Evolutionary conservation across 1,284 basidiomycete species (phyloP).

Genomic region (Ganoderma sp.): DNA sequence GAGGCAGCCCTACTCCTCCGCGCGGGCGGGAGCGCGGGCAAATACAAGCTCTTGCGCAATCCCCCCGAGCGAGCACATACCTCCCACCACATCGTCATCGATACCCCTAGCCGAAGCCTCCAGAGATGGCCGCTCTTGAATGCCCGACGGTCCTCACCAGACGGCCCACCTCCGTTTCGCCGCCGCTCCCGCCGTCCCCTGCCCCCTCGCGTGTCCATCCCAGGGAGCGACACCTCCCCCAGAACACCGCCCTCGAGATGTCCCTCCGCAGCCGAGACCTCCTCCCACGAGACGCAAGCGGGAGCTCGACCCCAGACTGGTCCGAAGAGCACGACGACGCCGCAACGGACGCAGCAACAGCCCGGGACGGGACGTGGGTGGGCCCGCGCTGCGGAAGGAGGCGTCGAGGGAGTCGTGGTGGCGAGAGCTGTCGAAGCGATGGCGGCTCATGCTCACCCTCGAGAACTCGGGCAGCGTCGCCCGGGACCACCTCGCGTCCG

Average conservation of each 20-base stretch:
- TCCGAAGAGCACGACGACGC: neutral
- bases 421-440: slow-evolving; percentile 30
- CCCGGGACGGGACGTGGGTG: neutral
- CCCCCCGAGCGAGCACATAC: neutral
- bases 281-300: neutral
- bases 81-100: neutral
- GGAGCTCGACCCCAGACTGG: neutral
- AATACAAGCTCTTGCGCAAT: neutral
- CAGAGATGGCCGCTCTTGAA: slow-evolving; percentile 14
- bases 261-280: neutral
- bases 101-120: neutral
- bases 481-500: slow-evolving; percentile 62
- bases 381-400: neutral
- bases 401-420: slow-evolving; percentile 17
- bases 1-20: neutral
- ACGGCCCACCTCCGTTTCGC: slow-evolving; percentile 11
- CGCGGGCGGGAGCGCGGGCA: neutral
- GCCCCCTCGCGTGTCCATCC: slow-evolving; percentile 6
- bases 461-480: slow-evolving; percentile 66
- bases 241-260: neutral
- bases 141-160: slow-evolving; percentile 16
- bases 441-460: slow-evolving; percentile 46
- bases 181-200: slow-evolving; percentile 14
- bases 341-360: neutral
- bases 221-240: neutral